Evolutionary conservation across 805 yeast species (phyloP), one percentile per base, ranked within the genome.

Genomic region (Lachancea lanzarotensis): DNA sequence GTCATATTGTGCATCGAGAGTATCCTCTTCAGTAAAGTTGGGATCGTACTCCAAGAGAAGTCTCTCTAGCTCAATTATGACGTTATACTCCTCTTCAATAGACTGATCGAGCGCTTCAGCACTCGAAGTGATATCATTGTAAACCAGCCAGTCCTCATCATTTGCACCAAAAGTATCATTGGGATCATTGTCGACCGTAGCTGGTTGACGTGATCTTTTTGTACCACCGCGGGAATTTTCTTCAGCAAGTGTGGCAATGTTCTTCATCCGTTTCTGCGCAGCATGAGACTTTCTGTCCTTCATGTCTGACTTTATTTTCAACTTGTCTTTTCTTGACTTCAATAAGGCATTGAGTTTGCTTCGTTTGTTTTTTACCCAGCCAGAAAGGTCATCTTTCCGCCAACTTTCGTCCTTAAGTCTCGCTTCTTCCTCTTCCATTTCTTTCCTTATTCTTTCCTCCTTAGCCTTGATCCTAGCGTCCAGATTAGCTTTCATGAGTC

Each of bases 111-210:
- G 55, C 3, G 61, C 64, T 52, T 89, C 86, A 20, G 81, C 82
- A 15, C 73, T 82, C 50, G 76, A 78, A 16, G 87, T 78, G 45
- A 89, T 84, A 57, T 87, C 93, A 55, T 93, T 76, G 61, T 91
- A 91, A 15, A 88, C 81, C 18, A 84, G 79, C 97, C 97, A 91
- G 64, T 93, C 98, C 45, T 85, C 95, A 60, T 91, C 98, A 57
- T 88, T 81, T 2, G 96, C 90, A 45, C 97, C 98, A 65, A 91
- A 90, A 0, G 90, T 86, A 65, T 91, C 98, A 55, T 81, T 87
- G 13, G 95, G 95, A 62, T 88, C 97, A 53, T 86, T 87, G 57
- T 87, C 96, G 29, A 85, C 82, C 1, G 89, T 79, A 0, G 81
- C 78, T 52, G 75, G 78, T 6, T 72, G 75, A 55, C 83, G 71